A percentile compares a stretch with the other conserved stretches of the same genome.
These are phyloP conservation scores for Beauveria pseudobassiana DNA, from an alignment of 2,329 filamentous ascomycete species.

Conservation along the genomic window DNA sequence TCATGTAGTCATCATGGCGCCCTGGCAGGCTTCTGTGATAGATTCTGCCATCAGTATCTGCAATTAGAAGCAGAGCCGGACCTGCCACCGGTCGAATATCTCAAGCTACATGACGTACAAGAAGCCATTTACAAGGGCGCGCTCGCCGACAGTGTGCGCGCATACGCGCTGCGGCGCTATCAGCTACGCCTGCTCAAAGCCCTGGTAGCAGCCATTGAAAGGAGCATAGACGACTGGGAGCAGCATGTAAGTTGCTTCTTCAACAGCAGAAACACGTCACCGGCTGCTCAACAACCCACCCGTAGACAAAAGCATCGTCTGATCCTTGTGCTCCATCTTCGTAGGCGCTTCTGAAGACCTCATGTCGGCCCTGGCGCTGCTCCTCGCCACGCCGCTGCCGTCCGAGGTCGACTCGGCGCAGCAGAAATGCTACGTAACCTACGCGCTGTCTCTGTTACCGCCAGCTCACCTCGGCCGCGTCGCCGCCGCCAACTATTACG, in stretches of 20 bases:
- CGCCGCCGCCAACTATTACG: conserved; percentile 37
- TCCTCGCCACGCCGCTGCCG: conserved; percentile 58
- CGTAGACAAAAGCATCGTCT: conserved; percentile 5
- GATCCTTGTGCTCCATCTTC: not conserved
- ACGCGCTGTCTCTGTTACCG: conserved; percentile 38
- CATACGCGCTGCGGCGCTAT: conserved; percentile 58
- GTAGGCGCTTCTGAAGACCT: conserved; percentile 81
- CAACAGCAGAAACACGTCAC: not conserved
- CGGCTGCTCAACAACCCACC: not conserved
- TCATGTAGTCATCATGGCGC: conserved; percentile 4
- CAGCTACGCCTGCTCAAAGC: conserved; percentile 65
- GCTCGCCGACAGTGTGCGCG: conserved; percentile 52
- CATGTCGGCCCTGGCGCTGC: conserved; percentile 57
- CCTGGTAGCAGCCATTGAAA: conserved; percentile 62
- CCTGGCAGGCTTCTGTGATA: conserved; percentile 23
- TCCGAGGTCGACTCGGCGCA: conserved; percentile 60
- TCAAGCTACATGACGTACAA: conserved; percentile 58
- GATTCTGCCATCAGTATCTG: conserved; percentile 69
- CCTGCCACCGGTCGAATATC: conserved; percentile 51
- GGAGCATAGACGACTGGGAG: conserved; percentile 71
- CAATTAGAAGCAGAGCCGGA: conserved; percentile 61
- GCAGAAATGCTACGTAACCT: conserved; percentile 68
- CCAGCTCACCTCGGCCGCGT: not conserved
- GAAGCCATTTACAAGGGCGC: conserved; percentile 56
- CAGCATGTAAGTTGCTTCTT: conserved; percentile 62